A percentile compares a stretch with the other conserved stretches of the same genome.
Evolutionary conservation across 73 alveolate genomes (phyloP).

Genomic region (Durusdinium trenchii): DNA sequence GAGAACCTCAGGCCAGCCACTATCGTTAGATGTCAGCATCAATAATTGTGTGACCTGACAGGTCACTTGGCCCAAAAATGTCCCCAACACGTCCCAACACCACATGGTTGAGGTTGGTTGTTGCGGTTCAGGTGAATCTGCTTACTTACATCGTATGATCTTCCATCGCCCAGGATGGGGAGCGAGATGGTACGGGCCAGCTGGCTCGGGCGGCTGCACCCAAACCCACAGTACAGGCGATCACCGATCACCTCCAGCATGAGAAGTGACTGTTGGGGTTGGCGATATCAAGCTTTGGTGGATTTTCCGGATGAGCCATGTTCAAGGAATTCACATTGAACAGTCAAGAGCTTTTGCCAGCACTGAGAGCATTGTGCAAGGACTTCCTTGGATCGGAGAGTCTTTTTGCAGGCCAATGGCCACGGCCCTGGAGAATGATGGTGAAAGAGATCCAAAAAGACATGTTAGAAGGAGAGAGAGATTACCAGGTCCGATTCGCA

Average conservation of each 20-base stretch:
- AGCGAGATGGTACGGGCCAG: slow-evolving; percentile 90
- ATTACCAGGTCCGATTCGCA: no score
- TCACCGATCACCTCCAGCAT: neutral
- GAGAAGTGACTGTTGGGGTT: neutral
- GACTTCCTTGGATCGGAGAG: slow-evolving; percentile 78
- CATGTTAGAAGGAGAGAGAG: no score
- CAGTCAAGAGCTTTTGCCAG: neutral
- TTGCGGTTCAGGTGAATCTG: no score
- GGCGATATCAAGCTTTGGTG: neutral
- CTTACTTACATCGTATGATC: no score
- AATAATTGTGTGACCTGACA: neutral
- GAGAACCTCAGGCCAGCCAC: neutral
- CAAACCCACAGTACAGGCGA: neutral
- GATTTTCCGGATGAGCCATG: no score
- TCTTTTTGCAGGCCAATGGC: slow-evolving; percentile 86
- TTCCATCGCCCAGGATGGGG: slow-evolving; percentile 67
- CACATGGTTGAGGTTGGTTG: no score
- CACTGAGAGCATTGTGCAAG: neutral
- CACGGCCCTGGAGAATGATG: neutral
- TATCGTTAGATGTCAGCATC: neutral
- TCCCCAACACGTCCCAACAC: no score
- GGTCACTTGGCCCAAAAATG: neutral
- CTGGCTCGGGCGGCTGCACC: slow-evolving; percentile 24
- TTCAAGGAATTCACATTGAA: no score
- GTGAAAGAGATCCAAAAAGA: no score